These are phyloP conservation scores for Triangularia verruculosa DNA, from an alignment of 2,329 filamentous ascomycete species.

Conservation along the genomic window DNA sequence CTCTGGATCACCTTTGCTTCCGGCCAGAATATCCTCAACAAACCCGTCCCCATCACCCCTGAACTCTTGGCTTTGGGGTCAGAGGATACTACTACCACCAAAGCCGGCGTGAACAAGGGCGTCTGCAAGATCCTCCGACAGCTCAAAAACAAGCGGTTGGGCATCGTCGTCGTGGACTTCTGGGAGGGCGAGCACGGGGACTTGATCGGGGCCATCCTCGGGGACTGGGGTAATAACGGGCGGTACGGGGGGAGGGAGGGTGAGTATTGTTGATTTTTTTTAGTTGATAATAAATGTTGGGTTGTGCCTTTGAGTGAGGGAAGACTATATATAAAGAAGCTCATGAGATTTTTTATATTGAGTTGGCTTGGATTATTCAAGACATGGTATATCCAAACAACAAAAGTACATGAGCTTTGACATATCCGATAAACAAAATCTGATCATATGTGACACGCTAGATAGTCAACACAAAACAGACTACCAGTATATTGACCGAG, in stretches of 20 bases:
- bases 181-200: constrained; percentile 41
- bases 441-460: too few species aligned
- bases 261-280: background rate
- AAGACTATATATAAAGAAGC: too few species aligned
- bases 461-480: too few species aligned
- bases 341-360: too few species aligned
- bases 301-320: too few species aligned
- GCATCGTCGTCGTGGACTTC: constrained; percentile 52
- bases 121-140: constrained; percentile 37
- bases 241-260: background rate
- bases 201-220: constrained; percentile 24
- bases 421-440: too few species aligned
- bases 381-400: too few species aligned
- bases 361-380: too few species aligned
- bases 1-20: constrained; percentile 49
- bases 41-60: constrained; percentile 41
- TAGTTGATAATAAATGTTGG: too few species aligned
- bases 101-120: constrained; percentile 46
- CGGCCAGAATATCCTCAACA: constrained; percentile 39
- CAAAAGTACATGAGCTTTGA: too few species aligned
- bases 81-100: background rate
- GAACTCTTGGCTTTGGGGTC: constrained; percentile 44
- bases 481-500: too few species aligned
- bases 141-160: constrained; percentile 43
- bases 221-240: background rate